Base-by-base conservation (phyloP, 305 asterid species). In the Fraxinus angustifolia region DNA sequence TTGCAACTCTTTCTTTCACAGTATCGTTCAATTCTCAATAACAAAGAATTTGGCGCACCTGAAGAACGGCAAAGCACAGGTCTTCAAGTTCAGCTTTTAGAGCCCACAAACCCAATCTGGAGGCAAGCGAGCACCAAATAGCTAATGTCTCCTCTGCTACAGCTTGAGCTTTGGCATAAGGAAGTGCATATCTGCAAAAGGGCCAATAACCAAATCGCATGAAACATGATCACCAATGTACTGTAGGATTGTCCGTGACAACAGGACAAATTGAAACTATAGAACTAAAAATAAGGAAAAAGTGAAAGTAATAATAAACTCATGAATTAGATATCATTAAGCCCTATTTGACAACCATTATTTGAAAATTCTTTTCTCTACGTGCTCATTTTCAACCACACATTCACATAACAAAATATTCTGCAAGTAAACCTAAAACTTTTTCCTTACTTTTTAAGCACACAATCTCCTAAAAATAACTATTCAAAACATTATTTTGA, bases 61-160 rank as follows among this genome's bases (percentile, higher is more conserved):
- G 98, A 83, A 94, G 96, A 85, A 96, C 98, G 67, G 97, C 98
- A 87, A 96, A 96, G 79, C 98, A 96, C 73, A 96, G 90, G 86
- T 96, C 99, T 90, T 96, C 99, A 82, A 96, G 97, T 86, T 96
- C 99, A 83, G 99, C 97, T 90, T 94, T 96, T 78, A 94, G 89
- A 79, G 99, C 97, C 99, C 99, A 96, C 70, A 96, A 90, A 75
- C 99, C 99, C 83, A 96, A 84, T 84, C 97, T 91, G 31, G 98
- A 96, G 86, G 98, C 97, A 88, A 95, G 97, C 53, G 98, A 95
- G 77, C 99, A 95, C 98, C 97, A 95, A 85, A 95, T 94, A 82
- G 91, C 96, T 88, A 94, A 88, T 30, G 98, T 91, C 89, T 94
- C 98, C 84, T 92, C 93, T 78, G 97, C 99, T 83, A 95, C 97